Conservation (phyloP, 345 rosid genomes). For the Syzygium aqueum region DNA sequence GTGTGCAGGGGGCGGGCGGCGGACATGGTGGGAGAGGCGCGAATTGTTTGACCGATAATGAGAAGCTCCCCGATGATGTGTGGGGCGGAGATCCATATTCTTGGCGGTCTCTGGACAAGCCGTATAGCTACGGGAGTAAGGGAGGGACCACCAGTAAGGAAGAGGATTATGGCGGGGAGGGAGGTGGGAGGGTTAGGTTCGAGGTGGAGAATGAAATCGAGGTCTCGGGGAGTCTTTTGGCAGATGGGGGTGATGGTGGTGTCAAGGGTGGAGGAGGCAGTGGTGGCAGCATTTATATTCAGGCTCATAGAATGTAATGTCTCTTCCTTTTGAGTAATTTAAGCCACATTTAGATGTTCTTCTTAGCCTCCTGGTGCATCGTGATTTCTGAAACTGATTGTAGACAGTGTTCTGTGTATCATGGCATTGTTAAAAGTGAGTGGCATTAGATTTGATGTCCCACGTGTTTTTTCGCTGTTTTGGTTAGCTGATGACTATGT, state of each 20-base stretch:
- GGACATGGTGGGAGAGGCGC: slow-evolving; percentile 76
- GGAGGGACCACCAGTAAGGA: slow-evolving; percentile 61
- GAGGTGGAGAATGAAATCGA: slow-evolving; percentile 21
- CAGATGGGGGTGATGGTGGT: slow-evolving; percentile 49
- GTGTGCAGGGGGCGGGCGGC: slow-evolving; percentile 54
- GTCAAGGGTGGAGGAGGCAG: slow-evolving; percentile 66
- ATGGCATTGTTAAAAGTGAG: not conserved
- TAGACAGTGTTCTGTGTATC: not conserved
- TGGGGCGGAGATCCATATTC: slow-evolving; percentile 78
- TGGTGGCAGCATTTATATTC: slow-evolving; percentile 56
- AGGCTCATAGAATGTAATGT: slow-evolving; percentile 50
- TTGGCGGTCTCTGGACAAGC: slow-evolving; percentile 50
- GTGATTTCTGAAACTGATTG: not conserved
- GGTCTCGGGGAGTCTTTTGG: slow-evolving; percentile 40
- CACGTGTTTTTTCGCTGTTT: not conserved
- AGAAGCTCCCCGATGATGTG: slow-evolving; percentile 59
- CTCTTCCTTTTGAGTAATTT: not conserved
- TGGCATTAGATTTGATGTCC: not conserved
- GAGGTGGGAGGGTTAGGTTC: slow-evolving; percentile 55
- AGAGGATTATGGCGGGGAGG: slow-evolving; percentile 54
- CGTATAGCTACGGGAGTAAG: slow-evolving; percentile 64
- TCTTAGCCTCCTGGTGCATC: not conserved
- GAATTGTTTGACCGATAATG: slow-evolving; percentile 44
- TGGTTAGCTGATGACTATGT: not conserved
- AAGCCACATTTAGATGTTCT: not conserved